Evolutionary conservation across 345 rosid genomes (phyloP).

Genomic region (Kandelia obovata): DNA sequence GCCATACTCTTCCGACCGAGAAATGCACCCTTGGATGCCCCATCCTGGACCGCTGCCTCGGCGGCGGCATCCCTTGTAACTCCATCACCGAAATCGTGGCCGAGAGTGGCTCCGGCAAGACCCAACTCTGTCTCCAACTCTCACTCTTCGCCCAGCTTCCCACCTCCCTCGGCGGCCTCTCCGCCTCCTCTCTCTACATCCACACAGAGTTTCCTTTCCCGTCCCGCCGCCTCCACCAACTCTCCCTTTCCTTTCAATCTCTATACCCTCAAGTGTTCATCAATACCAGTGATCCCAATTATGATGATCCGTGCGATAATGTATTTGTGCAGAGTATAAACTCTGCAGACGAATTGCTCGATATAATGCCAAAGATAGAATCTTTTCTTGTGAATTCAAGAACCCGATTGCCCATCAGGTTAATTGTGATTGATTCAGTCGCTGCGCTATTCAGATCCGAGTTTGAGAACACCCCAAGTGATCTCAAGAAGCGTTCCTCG

Average conservation of each 20-base stretch:
- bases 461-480: constrained; percentile 66
- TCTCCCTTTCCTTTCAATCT: constrained; percentile 38
- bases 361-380: constrained; percentile 58
- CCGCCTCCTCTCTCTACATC: constrained; percentile 69
- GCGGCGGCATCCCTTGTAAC: constrained; percentile 73
- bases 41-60: constrained; percentile 52
- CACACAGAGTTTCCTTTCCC: constrained; percentile 80
- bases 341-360: constrained; percentile 66
- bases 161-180: constrained; percentile 61
- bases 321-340: constrained; percentile 57
- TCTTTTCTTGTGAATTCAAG: constrained; percentile 37
- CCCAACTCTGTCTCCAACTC: constrained; percentile 85
- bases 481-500: constrained; percentile 61
- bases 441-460: constrained; percentile 88
- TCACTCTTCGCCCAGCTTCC: constrained; percentile 77
- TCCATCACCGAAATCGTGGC: constrained; percentile 78
- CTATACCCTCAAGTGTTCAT: constrained; percentile 30
- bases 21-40: constrained; percentile 71
- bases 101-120: constrained; percentile 84
- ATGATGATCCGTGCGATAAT: constrained; percentile 48
- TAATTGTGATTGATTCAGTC: constrained; percentile 76
- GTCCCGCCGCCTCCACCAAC: constrained; percentile 66
- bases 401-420: constrained; percentile 51
- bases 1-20: constrained; percentile 12
- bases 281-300: background rate